Evolutionary conservation across 169 alveolate species (phyloP).

Genomic region (Plasmodium reichenowi): DNA sequence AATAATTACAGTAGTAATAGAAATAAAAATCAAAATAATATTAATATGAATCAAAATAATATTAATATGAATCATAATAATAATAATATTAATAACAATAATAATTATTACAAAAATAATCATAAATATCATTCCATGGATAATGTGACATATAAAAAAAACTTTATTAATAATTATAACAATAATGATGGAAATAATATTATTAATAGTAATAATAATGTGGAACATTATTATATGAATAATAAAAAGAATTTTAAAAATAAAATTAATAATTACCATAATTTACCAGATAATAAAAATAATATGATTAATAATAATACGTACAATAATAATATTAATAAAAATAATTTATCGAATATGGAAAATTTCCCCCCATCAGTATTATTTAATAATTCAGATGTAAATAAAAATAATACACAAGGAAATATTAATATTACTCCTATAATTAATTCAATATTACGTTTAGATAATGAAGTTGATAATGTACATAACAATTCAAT

Average conservation of each 20-base stretch:
- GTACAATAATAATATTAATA: not conserved
- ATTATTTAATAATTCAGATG: not conserved
- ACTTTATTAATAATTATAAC: conserved; percentile 5
- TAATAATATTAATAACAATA: not conserved
- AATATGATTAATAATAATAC: not conserved
- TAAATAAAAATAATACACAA: conserved; percentile 8
- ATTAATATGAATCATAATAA: not conserved
- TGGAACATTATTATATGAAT: conserved; percentile 11
- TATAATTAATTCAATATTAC: conserved; percentile 43
- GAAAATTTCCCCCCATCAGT: not conserved
- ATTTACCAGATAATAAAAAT: not conserved
- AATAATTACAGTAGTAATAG: not conserved
- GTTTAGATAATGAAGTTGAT: conserved; percentile 26
- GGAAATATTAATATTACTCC: conserved; percentile 67
- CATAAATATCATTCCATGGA: conserved; percentile 24
- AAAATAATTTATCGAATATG: not conserved
- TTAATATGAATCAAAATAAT: not conserved
- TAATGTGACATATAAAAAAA: conserved; percentile 7
- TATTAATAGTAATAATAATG: not conserved
- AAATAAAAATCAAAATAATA: conserved; percentile 2
- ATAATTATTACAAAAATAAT: not conserved
- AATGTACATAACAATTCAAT: conserved; percentile 5
- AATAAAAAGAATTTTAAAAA: conserved; percentile 4
- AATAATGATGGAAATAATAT: conserved; percentile 7
- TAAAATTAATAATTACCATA: not conserved